Evolutionary conservation across 1,139 yeast genomes (phyloP).

Genomic region (Geotrichum reessii): DNA sequence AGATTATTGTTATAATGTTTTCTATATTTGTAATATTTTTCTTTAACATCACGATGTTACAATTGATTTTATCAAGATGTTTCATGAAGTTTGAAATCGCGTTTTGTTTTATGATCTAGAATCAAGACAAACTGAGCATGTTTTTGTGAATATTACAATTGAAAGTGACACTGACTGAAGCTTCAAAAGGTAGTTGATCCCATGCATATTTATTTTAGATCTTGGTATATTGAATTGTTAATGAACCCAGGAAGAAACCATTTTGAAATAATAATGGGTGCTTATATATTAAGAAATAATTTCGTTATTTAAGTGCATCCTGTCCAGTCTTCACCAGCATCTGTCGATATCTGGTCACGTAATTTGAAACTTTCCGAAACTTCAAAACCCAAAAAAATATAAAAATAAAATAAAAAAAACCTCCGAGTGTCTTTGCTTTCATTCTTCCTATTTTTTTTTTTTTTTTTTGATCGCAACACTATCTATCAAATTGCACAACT

Average conservation of each 20-base stretch:
- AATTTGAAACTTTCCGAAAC: neutral
- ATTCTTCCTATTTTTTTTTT: neutral
- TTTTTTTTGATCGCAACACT: neutral
- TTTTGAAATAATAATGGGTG: neutral
- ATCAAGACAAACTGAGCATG: no score
- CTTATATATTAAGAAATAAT: neutral
- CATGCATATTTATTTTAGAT: no score
- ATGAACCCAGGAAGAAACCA: neutral
- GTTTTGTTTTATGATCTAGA: no score
- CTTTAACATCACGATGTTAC: no score
- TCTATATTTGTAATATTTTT: no score
- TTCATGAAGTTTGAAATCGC: no score
- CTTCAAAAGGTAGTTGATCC: no score
- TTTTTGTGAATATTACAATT: no score
- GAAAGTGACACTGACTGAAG: no score
- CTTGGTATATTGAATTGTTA: neutral
- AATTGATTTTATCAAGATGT: no score
- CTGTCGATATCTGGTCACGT: neutral
- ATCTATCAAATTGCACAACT: neutral
- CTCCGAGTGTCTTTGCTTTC: neutral
- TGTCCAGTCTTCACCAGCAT: neutral
- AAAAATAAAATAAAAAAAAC: no score
- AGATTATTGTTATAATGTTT: no score
- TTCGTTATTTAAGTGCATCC: neutral
- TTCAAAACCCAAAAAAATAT: neutral